A percentile compares a stretch with the other conserved stretches of the same genome.
These are phyloP conservation scores for Dryas drummondii DNA, from an alignment of 306 rosid species.

Conservation along the genomic window DNA sequence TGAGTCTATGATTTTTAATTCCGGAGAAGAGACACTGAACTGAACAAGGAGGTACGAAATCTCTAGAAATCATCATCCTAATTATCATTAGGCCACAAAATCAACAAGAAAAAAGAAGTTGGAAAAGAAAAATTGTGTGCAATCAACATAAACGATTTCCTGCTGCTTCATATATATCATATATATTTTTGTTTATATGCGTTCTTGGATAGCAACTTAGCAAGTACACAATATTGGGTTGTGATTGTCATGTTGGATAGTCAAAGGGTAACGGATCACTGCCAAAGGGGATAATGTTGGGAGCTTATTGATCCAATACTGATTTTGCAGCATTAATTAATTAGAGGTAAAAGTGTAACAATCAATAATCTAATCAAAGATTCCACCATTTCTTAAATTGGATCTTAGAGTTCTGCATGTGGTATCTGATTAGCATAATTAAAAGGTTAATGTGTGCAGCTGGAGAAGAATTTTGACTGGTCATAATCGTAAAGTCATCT, in stretches of 20 bases:
- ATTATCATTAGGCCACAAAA: not conserved
- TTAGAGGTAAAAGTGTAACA: not conserved
- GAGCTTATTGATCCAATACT: constrained; percentile 7
- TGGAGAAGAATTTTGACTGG: not conserved
- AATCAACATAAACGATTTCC: not conserved
- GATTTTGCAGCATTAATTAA: constrained; percentile 3
- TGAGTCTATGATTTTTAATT: not conserved
- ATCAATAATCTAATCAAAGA: not conserved
- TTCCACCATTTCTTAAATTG: not conserved
- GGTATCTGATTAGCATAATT: not conserved
- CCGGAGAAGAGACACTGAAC: not conserved
- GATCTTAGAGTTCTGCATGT: not conserved
- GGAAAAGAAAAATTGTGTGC: not conserved
- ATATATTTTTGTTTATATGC: too few relatives aligned
- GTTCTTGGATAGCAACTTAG: too few relatives aligned
- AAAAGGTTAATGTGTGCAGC: constrained; percentile 12
- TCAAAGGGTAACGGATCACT: not conserved
- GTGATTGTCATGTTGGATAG: too few relatives aligned
- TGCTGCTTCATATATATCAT: constrained; percentile 4
- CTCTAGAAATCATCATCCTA: not conserved
- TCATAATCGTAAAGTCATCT: not conserved
- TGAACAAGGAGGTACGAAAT: not conserved
- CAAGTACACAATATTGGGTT: too few relatives aligned
- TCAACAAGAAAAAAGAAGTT: not conserved
- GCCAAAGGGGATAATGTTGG: constrained; percentile 1